Evolutionary conservation across 495 filamentous ascomycete species (phyloP).

Genomic region (Daldinia concentrica): DNA sequence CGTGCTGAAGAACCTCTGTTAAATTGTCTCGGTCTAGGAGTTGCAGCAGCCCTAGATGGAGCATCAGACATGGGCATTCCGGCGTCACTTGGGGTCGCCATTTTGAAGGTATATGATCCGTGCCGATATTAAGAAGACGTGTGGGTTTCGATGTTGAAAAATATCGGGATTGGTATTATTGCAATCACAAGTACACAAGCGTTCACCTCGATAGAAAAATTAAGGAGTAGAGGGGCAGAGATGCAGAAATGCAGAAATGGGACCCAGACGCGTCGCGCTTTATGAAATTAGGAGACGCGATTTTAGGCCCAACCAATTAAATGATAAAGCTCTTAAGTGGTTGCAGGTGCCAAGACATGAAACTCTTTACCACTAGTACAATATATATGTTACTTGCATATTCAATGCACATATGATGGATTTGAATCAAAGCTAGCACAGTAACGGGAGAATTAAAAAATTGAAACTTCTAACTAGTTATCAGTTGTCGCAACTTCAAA

Average conservation of each 20-base stretch:
- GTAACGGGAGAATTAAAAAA: conserved; percentile 6
- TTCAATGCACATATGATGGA: not conserved
- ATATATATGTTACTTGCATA: not conserved
- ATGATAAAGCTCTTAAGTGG: conserved; percentile 24
- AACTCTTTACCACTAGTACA: not conserved
- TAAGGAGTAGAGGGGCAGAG: conserved; percentile 40
- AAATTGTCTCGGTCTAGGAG: conserved; percentile 47
- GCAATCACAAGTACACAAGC: not conserved
- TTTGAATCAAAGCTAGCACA: not conserved
- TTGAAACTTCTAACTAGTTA: conserved; percentile 6
- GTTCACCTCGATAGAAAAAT: conserved; percentile 17
- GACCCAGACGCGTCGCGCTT: conserved; percentile 29
- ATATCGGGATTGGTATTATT: conserved; percentile 6
- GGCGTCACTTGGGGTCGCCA: conserved; percentile 56
- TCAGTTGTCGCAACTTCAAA: not conserved
- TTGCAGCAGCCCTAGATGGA: conserved; percentile 45
- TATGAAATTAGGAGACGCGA: conserved; percentile 27
- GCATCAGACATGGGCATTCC: conserved; percentile 57
- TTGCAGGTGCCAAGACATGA: conserved; percentile 33
- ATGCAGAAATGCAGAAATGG: not conserved
- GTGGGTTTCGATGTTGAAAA: conserved; percentile 36
- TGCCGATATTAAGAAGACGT: not conserved
- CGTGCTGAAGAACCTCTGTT: conserved; percentile 65
- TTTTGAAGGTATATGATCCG: conserved; percentile 22
- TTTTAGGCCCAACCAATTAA: conserved; percentile 33